Evolutionary conservation across 2,329 filamentous ascomycete genomes (phyloP).

Genomic region (Karstenula rhodostoma): DNA sequence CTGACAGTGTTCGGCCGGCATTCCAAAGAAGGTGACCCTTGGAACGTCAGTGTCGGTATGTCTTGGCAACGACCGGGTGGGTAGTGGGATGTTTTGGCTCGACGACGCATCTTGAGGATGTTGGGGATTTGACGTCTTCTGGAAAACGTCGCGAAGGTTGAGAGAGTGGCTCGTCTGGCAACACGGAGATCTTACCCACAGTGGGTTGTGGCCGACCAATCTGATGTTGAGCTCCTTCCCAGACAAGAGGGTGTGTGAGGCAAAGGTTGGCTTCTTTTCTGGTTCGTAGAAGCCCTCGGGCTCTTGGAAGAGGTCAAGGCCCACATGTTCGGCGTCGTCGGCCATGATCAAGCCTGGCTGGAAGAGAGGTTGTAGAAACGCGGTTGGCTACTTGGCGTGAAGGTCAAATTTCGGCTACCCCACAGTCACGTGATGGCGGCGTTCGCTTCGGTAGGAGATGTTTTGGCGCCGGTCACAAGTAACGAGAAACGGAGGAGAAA

Average conservation of each 20-base stretch:
- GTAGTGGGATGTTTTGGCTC: background rate
- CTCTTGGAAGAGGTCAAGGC: conserved; percentile 74
- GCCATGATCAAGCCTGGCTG: conserved; percentile 26
- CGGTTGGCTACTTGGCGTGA: conserved; percentile 12
- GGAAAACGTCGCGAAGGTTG: background rate
- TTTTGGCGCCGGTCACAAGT: background rate
- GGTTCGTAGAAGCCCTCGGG: conserved; percentile 82
- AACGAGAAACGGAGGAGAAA: background rate
- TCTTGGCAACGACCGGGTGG: background rate
- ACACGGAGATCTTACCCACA: conserved; percentile 68
- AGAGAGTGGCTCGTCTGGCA: background rate
- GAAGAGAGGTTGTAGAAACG: conserved; percentile 4
- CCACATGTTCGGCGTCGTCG: conserved; percentile 45
- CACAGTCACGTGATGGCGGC: conserved; percentile 15
- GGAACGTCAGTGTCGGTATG: conserved; percentile 25
- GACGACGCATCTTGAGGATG: background rate
- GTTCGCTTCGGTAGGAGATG: background rate
- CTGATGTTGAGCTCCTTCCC: conserved; percentile 73
- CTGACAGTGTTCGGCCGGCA: conserved; percentile 78
- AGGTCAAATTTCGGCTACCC: conserved; percentile 28
- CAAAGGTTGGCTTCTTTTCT: conserved; percentile 76
- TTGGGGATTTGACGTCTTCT: background rate
- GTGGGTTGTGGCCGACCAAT: conserved; percentile 84
- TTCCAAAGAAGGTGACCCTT: conserved; percentile 90
- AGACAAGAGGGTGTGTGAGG: conserved; percentile 73